Evolutionary conservation across 306 rosid species (phyloP).

Genomic region (Medicago truncatula): MtrunA17r5.0-ANR NC_053048.1:31441501-31442000

Average conservation of each 20-base stretch:
- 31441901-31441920: slow-evolving; percentile 93
- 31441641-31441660: too few species aligned
- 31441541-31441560: not conserved
- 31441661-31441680: not conserved
- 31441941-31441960: slow-evolving; percentile 44
- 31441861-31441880: slow-evolving; percentile 98
- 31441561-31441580: too few species aligned
- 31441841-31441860: slow-evolving; percentile 95
- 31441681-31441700: not conserved
- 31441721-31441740: slow-evolving; percentile 5
- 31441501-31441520: slow-evolving; percentile 4
- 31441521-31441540: too few species aligned
- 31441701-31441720: too few species aligned
- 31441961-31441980: slow-evolving; percentile 46
- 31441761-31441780: slow-evolving; percentile 89
- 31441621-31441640: not conserved
- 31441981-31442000: slow-evolving; percentile 45
- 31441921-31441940: slow-evolving; percentile 94
- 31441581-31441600: too few species aligned
- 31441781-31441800: slow-evolving; percentile 85
- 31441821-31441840: slow-evolving; percentile 77
- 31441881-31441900: slow-evolving; percentile 75
- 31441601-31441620: not conserved
- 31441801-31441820: slow-evolving; percentile 76
- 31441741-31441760: slow-evolving; percentile 68